Percentiles rank a stretch among this genome's conserved stretches.
Evolutionary conservation across 768 basidiomycete genomes (phyloP).

Genomic region (Amanita muscaria): DNA sequence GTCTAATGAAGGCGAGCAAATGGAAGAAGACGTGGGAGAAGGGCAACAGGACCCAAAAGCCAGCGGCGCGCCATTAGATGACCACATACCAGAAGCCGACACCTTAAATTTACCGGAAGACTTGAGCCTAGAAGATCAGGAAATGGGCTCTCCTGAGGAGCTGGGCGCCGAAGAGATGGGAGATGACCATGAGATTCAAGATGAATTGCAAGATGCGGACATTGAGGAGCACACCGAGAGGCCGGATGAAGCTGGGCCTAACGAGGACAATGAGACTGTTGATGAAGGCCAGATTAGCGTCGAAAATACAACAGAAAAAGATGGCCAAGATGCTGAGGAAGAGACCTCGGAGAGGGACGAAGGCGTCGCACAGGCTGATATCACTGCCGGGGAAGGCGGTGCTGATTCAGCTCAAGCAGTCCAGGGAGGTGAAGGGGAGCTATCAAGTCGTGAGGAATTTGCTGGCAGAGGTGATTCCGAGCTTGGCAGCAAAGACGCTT

Average conservation of each 20-base stretch:
- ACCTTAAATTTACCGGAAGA: conserved; percentile 87
- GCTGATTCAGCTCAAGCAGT: conserved; percentile 23
- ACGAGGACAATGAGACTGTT: conserved; percentile 12
- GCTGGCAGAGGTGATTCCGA: conserved; percentile 20
- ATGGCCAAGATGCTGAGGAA: conserved; percentile 21
- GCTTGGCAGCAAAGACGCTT: conserved; percentile 10
- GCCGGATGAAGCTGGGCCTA: conserved; percentile 22
- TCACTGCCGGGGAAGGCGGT: conserved; percentile 33
- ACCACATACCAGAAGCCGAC: conserved; percentile 69
- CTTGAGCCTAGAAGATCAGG: conserved; percentile 50
- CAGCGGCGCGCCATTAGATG: conserved; percentile 64
- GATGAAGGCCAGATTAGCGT: conserved; percentile 23
- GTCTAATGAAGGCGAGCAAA: conserved; percentile 14
- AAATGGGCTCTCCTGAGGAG: conserved; percentile 17
- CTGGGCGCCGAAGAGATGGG: conserved; percentile 14
- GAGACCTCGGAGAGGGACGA: conserved; percentile 21
- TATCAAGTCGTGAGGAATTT: conserved; percentile 25
- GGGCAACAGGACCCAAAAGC: conserved; percentile 37
- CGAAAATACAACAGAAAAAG: conserved; percentile 22
- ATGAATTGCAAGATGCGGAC: conserved; percentile 25
- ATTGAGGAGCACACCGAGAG: conserved; percentile 27
- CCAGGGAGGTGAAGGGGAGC: conserved; percentile 21
- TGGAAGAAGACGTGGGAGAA: conserved; percentile 18
- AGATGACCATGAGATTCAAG: conserved; percentile 24
- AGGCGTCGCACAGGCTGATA: conserved; percentile 33